Evolutionary conservation across 1,284 basidiomycete species (phyloP), one percentile per base, ranked within the genome.

Genomic region (Cutaneotrichosporon mucoides): DNA sequence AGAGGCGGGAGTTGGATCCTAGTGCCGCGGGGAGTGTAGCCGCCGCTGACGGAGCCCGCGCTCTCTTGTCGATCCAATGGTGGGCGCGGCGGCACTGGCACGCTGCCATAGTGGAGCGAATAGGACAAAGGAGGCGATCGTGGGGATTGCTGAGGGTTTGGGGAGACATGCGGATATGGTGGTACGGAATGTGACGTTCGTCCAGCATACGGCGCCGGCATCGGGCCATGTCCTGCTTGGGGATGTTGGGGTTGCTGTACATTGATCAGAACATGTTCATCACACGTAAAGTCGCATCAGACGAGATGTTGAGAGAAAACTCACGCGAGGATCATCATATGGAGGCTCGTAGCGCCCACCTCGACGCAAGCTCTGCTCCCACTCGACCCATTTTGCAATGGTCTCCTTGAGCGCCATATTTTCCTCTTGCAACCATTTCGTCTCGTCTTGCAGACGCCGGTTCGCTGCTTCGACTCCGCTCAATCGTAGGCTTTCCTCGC

Each of bases 381-480:
- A 56, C 59, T 53, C 51, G 35, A 54, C 45, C 70, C 65, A 57
- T 49, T 47, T n/a, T 57, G 61, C 67, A 65, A 70, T 10, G 35
- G 16, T 56, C 35, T 44, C 63, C 66, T 60, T 47, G 13, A 75
- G 53, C 15, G 53, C 48, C 4, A 67, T 65, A 41, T 71, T 73
- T 49, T 72, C 68, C 15, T 74, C 71, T 8, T 55, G 52, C 1
- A 67, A 48, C 9, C 45, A 57, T 33, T 64, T 68, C 3, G 71
- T 40, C 34, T 72, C 68, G 0, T 75, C 69, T 46, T 73, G 72
- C 1, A 75, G 45, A 6, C 67, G 53, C 6, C 68, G 58, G 55
- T 76, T 73, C 7, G 71, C 70, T 1, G 70, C 62, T 54, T 75
- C 73, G 0, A 75, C 57, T 10, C 66, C 47, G 0, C 71, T 63